Evolutionary conservation across 495 filamentous ascomycete genomes (phyloP).

Genomic region (Lophium mytilinum): DNA sequence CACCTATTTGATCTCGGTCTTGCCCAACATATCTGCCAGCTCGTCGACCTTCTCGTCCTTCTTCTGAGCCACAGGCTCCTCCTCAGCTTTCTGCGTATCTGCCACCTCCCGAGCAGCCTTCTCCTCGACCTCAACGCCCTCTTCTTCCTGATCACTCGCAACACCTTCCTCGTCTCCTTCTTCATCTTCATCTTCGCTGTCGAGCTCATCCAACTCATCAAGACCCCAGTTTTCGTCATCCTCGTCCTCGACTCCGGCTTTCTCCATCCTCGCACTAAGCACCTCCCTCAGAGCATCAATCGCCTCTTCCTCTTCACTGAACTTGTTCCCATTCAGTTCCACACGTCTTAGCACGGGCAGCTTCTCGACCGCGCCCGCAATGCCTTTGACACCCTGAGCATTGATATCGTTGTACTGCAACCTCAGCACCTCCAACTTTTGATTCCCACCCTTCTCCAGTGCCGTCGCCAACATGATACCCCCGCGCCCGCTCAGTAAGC

Average conservation of each 20-base stretch:
- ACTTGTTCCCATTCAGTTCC: conserved; percentile 94
- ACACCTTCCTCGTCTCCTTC: conserved; percentile 49
- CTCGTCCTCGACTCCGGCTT: conserved; percentile 53
- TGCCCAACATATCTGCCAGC: conserved; percentile 63
- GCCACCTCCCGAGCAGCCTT: conserved; percentile 50
- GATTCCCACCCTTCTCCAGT: conserved; percentile 65
- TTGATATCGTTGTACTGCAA: conserved; percentile 95
- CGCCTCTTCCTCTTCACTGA: conserved; percentile 71
- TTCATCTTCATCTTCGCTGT: conserved; percentile 61
- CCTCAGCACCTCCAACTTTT: conserved; percentile 66
- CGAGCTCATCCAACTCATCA: conserved; percentile 76
- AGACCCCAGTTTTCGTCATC: conserved; percentile 65
- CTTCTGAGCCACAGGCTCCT: conserved; percentile 60
- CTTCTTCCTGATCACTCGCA: conserved; percentile 51
- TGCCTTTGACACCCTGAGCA: conserved; percentile 55
- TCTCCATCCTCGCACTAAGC: conserved; percentile 47
- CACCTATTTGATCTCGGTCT: conserved; percentile 42
- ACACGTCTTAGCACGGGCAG: conserved; percentile 71
- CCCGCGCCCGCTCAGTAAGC: conserved; percentile 72
- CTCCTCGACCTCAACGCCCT: conserved; percentile 46
- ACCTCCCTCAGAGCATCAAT: conserved; percentile 45
- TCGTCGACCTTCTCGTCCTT: conserved; percentile 76
- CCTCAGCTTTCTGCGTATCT: conserved; percentile 64
- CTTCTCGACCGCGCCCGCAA: conserved; percentile 52
- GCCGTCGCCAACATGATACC: conserved; percentile 63